These are phyloP conservation scores for Trypanosomatidae sp. DNA, from an alignment of 208 protist species.

Conservation along the genomic window DNA sequence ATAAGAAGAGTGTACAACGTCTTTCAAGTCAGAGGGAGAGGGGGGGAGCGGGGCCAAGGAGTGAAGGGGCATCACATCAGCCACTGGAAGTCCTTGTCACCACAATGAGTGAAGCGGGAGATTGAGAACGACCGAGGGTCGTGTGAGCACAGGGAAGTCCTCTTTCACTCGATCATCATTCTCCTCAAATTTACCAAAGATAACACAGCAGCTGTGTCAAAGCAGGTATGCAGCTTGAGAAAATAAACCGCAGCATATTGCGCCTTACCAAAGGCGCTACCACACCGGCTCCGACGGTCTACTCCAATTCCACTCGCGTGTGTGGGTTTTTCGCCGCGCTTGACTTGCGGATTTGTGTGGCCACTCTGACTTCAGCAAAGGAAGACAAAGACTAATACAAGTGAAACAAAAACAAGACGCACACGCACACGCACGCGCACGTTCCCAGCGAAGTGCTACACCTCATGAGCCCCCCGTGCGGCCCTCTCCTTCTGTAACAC, in stretches of 20 bases:
- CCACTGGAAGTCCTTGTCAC: background rate
- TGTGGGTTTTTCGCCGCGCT: background rate
- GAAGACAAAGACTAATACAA: background rate
- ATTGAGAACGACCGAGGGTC: background rate
- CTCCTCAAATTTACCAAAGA: background rate
- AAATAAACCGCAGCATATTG: background rate
- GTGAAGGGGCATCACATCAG: background rate
- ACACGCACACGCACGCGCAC: background rate
- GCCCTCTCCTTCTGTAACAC: background rate
- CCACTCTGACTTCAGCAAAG: background rate
- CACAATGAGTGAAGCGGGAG: background rate
- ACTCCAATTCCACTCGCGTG: background rate
- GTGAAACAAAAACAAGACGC: background rate
- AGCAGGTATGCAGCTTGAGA: no score
- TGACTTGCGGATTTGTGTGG: background rate
- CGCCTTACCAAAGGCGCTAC: background rate
- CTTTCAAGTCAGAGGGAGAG: background rate
- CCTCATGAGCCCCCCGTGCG: background rate
- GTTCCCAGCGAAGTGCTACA: background rate
- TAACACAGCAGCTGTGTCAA: background rate
- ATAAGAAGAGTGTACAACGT: background rate
- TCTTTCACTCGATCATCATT: background rate
- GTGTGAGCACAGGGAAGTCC: background rate
- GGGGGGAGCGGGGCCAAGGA: no score
- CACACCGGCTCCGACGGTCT: background rate